Percentiles rank a stretch among this genome's conserved stretches.
phyloP scores from a whole-genome alignment of 1,139 yeast species.

The Geotrichum candidum region DNA sequence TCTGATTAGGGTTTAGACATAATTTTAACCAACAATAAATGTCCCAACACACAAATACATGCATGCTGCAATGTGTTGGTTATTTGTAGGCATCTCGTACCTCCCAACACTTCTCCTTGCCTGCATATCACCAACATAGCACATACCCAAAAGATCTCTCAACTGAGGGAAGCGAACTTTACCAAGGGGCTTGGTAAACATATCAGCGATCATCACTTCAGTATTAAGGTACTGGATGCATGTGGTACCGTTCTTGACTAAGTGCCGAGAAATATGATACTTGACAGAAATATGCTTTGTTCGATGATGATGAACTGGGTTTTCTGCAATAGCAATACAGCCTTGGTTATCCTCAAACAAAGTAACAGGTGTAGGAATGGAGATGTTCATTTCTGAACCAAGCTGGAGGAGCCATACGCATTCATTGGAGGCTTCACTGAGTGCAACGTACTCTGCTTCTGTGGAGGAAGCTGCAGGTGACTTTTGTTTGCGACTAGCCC shows the following conservation, averaged over 20 bases:
- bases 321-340: too few species aligned
- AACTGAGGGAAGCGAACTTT: background rate
- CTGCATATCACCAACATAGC: background rate
- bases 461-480: background rate
- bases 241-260: background rate
- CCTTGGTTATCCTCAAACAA: too few species aligned
- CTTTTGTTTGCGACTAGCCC: conserved; percentile 13
- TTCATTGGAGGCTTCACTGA: too few species aligned
- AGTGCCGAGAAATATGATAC: background rate
- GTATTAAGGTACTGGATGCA: background rate
- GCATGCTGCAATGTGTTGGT: background rate
- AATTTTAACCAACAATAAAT: background rate
- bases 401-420: too few species aligned
- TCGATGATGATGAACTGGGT: background rate
- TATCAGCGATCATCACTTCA: conserved; percentile 1
- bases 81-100: background rate
- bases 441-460: too few species aligned
- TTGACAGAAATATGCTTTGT: conserved; percentile 1
- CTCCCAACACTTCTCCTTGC: background rate
- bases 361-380: too few species aligned
- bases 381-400: too few species aligned
- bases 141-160: background rate
- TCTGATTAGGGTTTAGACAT: background rate
- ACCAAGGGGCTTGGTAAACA: conserved; percentile 1
- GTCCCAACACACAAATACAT: background rate